Evolutionary conservation across 2,329 filamentous ascomycete species (phyloP).

Genomic region (Pyrenochaeta sp.): DNA sequence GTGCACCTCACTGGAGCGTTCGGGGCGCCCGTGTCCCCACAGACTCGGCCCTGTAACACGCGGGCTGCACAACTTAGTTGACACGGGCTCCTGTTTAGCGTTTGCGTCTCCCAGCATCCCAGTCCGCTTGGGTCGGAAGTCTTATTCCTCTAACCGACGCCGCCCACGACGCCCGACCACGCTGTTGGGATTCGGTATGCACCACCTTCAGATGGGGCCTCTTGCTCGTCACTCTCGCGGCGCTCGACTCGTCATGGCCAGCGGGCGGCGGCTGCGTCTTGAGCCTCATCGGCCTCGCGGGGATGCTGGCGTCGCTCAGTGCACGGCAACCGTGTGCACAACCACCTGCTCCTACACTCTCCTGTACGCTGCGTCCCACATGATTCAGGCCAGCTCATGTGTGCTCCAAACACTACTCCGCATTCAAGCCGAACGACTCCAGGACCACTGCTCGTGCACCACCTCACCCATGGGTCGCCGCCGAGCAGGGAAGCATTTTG

Average conservation of each 20-base stretch:
- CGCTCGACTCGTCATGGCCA: conserved; percentile 24
- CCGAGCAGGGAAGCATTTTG: conserved; percentile 1
- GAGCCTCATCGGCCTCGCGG: conserved; percentile 31
- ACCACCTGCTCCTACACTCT: no score
- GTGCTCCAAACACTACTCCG: conserved; percentile 1
- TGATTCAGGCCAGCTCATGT: background rate
- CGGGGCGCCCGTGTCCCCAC: conserved; percentile 35
- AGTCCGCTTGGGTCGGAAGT: conserved; percentile 25
- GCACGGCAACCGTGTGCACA: no score
- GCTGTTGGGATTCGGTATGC: conserved; percentile 38
- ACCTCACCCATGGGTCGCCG: conserved; percentile 5
- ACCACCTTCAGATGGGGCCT: conserved; percentile 18
- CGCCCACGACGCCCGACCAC: conserved; percentile 37
- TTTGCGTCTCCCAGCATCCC: conserved; percentile 27
- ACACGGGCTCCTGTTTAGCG: conserved; percentile 29
- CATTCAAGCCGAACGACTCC: conserved; percentile 18
- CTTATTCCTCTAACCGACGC: conserved; percentile 36
- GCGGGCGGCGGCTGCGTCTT: conserved; percentile 41
- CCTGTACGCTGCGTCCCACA: no score
- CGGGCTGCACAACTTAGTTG: conserved; percentile 36
- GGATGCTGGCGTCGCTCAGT: background rate
- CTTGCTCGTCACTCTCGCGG: conserved; percentile 6
- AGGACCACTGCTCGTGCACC: conserved; percentile 5
- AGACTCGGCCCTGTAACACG: conserved; percentile 33
- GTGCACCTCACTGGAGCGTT: no score